These are phyloP conservation scores for Xylariomycetidae sp. DNA, from an alignment of 2,329 filamentous ascomycete species.

Conservation along the genomic window DNA sequence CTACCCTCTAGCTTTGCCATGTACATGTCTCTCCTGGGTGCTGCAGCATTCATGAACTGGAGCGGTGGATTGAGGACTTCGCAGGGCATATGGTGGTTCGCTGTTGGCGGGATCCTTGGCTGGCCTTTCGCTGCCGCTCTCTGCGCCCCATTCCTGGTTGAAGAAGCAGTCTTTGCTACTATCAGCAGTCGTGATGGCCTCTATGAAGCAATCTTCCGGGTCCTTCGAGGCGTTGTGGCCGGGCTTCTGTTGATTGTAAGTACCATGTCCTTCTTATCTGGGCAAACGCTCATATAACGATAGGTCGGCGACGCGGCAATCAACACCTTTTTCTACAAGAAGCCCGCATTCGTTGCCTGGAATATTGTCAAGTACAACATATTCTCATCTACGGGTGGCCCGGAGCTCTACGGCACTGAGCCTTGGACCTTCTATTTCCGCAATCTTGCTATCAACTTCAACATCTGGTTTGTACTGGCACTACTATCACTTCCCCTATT, in stretches of 20 bases:
- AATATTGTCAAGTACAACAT: conserved; percentile 97
- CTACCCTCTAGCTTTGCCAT: conserved; percentile 95
- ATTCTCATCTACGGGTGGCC: conserved; percentile 75
- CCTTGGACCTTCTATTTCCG: conserved; percentile 96
- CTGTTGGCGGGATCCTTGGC: conserved; percentile 75
- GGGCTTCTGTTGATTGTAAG: conserved; percentile 67
- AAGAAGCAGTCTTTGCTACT: conserved; percentile 61
- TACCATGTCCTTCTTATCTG: conserved; percentile 8
- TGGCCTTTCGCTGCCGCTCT: conserved; percentile 93
- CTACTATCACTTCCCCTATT: conserved; percentile 71
- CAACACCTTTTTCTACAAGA: conserved; percentile 83
- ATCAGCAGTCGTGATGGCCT: conserved; percentile 55
- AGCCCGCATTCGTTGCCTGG: conserved; percentile 71
- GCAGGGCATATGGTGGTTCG: conserved; percentile 86
- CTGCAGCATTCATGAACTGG: conserved; percentile 89
- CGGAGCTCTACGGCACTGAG: conserved; percentile 91
- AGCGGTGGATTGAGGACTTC: conserved; percentile 73
- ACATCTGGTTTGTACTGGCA: conserved; percentile 85
- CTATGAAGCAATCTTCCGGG: conserved; percentile 53
- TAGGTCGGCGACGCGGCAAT: conserved; percentile 65
- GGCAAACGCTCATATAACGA: conserved; percentile 6
- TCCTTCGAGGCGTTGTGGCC: conserved; percentile 63
- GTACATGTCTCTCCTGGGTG: conserved; percentile 84
- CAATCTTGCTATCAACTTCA: conserved; percentile 91
- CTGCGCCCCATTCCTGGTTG: conserved; percentile 72